phyloP scores from a whole-genome alignment of 441 rosid species.

The Geranium incanum region DNA sequence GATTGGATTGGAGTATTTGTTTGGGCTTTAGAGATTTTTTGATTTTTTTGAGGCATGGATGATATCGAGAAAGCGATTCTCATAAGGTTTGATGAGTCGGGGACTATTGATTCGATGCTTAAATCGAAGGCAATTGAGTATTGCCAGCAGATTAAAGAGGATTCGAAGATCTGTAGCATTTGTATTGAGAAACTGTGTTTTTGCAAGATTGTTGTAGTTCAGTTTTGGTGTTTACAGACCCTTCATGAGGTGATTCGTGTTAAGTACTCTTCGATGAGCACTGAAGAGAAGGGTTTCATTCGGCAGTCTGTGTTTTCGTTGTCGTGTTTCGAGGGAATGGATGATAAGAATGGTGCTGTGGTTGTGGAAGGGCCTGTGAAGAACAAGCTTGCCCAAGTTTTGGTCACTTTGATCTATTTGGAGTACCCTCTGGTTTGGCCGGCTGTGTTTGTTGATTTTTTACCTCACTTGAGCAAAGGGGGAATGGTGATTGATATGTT shows the following conservation, averaged over 20 bases:
- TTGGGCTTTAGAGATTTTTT: constrained; percentile 20
- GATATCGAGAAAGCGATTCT: constrained; percentile 74
- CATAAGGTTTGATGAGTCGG: constrained; percentile 68
- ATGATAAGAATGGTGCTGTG: constrained; percentile 38
- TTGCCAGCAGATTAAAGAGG: constrained; percentile 57
- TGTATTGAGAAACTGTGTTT: constrained; percentile 66
- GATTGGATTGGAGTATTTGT: neutral
- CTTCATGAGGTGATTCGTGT: constrained; percentile 58
- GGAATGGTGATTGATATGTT: constrained; percentile 73
- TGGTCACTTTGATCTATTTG: constrained; percentile 71
- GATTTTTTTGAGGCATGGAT: constrained; percentile 40
- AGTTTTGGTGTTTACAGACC: constrained; percentile 93
- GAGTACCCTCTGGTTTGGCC: constrained; percentile 84
- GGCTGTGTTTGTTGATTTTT: constrained; percentile 62
- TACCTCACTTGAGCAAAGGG: constrained; percentile 59
- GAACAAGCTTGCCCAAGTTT: constrained; percentile 89
- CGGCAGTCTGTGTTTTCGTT: constrained; percentile 59
- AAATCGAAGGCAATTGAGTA: constrained; percentile 51
- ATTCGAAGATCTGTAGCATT: constrained; percentile 40
- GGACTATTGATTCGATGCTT: constrained; percentile 39
- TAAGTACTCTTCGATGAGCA: constrained; percentile 36
- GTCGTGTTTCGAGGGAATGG: constrained; percentile 49
- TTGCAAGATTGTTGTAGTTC: constrained; percentile 61
- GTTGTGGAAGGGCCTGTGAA: constrained; percentile 63
- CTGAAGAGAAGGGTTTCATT: constrained; percentile 50